These are phyloP conservation scores for Coleophoma crateriformis DNA, from an alignment of 2,329 filamentous ascomycete species.

Conservation along the genomic window DNA sequence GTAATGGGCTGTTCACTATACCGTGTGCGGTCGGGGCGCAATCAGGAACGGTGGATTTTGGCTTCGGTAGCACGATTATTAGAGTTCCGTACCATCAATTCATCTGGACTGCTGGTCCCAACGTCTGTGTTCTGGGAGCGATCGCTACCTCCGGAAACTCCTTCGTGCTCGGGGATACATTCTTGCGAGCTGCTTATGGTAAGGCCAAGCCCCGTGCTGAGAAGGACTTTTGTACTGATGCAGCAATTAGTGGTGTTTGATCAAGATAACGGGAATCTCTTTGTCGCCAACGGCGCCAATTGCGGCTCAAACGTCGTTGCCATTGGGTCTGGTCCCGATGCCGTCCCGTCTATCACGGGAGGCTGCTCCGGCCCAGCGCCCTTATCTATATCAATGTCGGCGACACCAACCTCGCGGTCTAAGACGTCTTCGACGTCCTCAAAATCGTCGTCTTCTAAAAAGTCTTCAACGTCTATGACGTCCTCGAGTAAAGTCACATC, in stretches of 20 bases:
- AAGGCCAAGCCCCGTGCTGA: not conserved
- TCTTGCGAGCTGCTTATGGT: slow-evolving; percentile 11
- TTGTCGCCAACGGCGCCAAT: slow-evolving; percentile 9
- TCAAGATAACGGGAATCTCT: slow-evolving; percentile 13
- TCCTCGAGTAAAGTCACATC: not conserved
- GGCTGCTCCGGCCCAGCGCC: slow-evolving; percentile 5
- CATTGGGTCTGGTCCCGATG: slow-evolving; percentile 9
- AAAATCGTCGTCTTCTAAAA: not conserved
- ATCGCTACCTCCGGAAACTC: slow-evolving; percentile 3
- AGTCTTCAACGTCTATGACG: not conserved
- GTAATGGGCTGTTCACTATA: slow-evolving; percentile 7
- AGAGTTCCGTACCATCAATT: slow-evolving; percentile 10
- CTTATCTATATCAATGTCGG: not conserved
- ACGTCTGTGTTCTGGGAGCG: slow-evolving; percentile 4
- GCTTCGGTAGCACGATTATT: slow-evolving; percentile 10
- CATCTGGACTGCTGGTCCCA: slow-evolving; percentile 7
- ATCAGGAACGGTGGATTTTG: slow-evolving; percentile 10
- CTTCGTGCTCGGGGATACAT: slow-evolving; percentile 11
- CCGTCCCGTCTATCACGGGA: slow-evolving; percentile 11
- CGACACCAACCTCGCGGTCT: not conserved
- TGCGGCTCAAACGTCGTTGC: slow-evolving; percentile 12
- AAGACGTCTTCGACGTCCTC: not conserved
- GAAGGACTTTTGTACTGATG: no score
- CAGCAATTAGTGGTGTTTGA: slow-evolving; percentile 11
- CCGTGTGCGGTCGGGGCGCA: slow-evolving; percentile 3